Evolutionary conservation across 768 basidiomycete species (phyloP).

Genomic region (Xerocomus brunneocitrinus): DNA sequence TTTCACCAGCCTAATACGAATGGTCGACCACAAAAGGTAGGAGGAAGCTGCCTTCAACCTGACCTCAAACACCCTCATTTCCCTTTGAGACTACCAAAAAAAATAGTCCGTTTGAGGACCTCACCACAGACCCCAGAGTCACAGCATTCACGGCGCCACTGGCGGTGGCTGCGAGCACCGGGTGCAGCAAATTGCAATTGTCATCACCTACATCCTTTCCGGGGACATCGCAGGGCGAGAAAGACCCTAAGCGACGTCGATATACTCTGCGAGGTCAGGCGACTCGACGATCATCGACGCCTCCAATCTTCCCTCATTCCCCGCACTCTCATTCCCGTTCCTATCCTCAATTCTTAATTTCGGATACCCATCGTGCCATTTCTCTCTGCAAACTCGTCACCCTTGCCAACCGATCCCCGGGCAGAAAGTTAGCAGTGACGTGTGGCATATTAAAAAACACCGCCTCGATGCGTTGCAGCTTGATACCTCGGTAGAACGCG

Average conservation of each 20-base stretch:
- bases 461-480: conserved; percentile 7
- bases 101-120: too few species aligned
- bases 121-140: too few species aligned
- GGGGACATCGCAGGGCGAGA: background rate
- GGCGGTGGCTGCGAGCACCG: background rate
- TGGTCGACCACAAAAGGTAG: too few species aligned
- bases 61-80: background rate
- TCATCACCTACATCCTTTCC: background rate
- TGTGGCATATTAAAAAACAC: conserved; percentile 14
- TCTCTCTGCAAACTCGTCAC: background rate
- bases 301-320: background rate
- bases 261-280: conserved; percentile 12
- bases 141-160: too few species aligned
- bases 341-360: background rate
- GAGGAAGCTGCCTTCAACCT: too few species aligned
- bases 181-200: background rate
- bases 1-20: too few species aligned
- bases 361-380: background rate
- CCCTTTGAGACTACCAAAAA: background rate
- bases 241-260: background rate
- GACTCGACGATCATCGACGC: conserved; percentile 6
- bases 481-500: background rate
- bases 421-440: background rate
- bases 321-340: background rate
- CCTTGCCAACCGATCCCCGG: background rate